phyloP scores from a whole-genome alignment of 2,329 filamentous ascomycete genomes.

The Diaporthe amygdali region DNA sequence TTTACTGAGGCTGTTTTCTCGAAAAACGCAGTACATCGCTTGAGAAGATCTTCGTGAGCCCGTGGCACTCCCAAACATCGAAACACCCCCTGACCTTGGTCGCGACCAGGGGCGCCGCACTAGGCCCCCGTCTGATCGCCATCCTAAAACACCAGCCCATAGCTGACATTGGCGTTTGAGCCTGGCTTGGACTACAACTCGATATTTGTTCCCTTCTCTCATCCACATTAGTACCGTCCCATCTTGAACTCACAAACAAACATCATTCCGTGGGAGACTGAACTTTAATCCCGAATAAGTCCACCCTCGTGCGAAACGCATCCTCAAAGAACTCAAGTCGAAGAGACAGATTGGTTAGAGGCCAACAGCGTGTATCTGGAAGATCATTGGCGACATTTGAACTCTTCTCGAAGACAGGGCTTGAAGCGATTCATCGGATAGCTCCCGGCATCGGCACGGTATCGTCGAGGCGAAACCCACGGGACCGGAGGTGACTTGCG shows the following conservation, averaged over 20 bases:
- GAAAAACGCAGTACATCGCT: not conserved
- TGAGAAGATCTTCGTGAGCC: not conserved
- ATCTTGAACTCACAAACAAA: not conserved
- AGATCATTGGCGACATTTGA: no score
- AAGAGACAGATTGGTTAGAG: not conserved
- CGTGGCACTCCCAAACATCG: not conserved
- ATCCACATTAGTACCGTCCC: not conserved
- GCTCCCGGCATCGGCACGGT: not conserved
- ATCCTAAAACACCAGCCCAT: conserved; percentile 9
- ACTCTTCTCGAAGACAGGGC: not conserved
- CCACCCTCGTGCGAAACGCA: not conserved
- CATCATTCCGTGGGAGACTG: not conserved
- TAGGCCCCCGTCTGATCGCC: conserved; percentile 5
- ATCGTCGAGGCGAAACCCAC: not conserved
- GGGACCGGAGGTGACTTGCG: not conserved
- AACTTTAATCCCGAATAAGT: rapidly evolving
- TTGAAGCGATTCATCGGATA: not conserved
- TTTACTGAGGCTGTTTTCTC: not conserved
- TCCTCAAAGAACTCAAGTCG: no score
- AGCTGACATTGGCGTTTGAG: conserved; percentile 1
- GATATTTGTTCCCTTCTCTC: not conserved
- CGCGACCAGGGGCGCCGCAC: not conserved
- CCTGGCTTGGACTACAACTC: not conserved
- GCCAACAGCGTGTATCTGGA: no score
- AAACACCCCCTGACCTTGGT: not conserved